Evolutionary conservation across 768 basidiomycete species (phyloP), one percentile per base, ranked within the genome.

Genomic region (Calocera cornea): DNA sequence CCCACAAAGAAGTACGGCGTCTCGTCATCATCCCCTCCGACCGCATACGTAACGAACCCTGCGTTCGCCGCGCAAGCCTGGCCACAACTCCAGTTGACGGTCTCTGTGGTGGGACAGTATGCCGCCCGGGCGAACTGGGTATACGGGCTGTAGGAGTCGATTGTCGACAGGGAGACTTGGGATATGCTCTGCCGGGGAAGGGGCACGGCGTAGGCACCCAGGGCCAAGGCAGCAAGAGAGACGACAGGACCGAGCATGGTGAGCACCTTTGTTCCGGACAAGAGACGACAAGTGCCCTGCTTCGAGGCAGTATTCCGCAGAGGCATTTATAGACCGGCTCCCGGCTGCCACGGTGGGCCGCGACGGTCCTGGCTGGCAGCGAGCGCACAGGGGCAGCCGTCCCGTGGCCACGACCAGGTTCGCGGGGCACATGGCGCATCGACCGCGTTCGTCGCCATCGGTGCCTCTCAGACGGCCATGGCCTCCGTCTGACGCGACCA

Each of bases 1-100:
- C 83, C 83, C 33, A 84, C 83, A 65, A 76, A 83, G 84, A 84
- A 84, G 70, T 77, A 83, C 68, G 83, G 83, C 1, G 75, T 72
- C 0, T 63, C 64, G 50, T 70, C 68, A 5, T 81, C 83, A 64
- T 83, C 74, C 3, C 83, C 83, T 11, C 83, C 83, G 11, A 80
- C 76, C 1, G 80, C 82, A 29, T 80, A 73, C 0, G 83, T 82
- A 33, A 77, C 64, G 68, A 86, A 85, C n/a, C 69, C 67, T 2
- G 81, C 73, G 71, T 81, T 84, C 2, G 80, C 82, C 0, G 78
- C 50, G 70, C 83, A 85, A 5, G 54, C 54, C 54, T 27, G 27
- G 67, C 83, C 81, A 70, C 81, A 86, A 0, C 72, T 64, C 82
- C 82, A 84, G 33, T 69, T 76, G 19, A 72, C 71, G 19, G 81